These are phyloP conservation scores for Monosporozyma solicola DNA, from an alignment of 805 yeast genomes.

Conservation along the genomic window DNA sequence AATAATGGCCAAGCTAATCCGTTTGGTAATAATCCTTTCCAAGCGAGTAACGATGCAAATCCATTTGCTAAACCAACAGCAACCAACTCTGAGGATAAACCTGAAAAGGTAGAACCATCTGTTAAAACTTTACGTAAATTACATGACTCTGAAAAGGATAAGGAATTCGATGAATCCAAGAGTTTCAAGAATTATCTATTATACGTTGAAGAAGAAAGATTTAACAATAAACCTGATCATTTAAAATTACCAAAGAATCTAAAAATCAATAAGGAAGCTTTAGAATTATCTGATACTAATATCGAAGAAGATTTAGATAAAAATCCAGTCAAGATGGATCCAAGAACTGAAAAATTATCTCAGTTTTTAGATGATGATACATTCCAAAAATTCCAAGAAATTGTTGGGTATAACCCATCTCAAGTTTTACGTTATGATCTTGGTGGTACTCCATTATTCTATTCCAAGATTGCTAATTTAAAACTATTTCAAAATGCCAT, in stretches of 20 bases:
- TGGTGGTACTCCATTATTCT: constrained; percentile 69
- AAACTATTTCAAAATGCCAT: constrained; percentile 29
- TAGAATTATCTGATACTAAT: constrained; percentile 36
- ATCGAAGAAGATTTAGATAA: constrained; percentile 21
- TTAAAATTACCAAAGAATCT: constrained; percentile 41
- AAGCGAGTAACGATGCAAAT: constrained; percentile 30
- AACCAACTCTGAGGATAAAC: background rate
- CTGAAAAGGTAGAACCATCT: constrained; percentile 14
- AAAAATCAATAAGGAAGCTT: constrained; percentile 43
- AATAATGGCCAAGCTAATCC: constrained; percentile 17
- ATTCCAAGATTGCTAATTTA: constrained; percentile 39
- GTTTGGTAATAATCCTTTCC: constrained; percentile 30
- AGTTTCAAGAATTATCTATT: constrained; percentile 57
- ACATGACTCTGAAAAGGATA: constrained; percentile 22
- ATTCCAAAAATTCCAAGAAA: constrained; percentile 69
- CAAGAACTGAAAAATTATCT: constrained; percentile 41
- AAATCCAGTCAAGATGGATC: constrained; percentile 26
- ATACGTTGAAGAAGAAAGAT: constrained; percentile 63
- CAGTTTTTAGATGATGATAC: constrained; percentile 61
- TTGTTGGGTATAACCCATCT: constrained; percentile 70
- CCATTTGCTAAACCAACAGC: constrained; percentile 12
- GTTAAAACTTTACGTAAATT: constrained; percentile 29
- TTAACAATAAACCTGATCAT: constrained; percentile 44
- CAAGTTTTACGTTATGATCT: constrained; percentile 83
- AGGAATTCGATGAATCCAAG: constrained; percentile 12